phyloP scores from a whole-genome alignment of 495 filamentous ascomycete species.

The Lophiotrema nucula region DNA sequence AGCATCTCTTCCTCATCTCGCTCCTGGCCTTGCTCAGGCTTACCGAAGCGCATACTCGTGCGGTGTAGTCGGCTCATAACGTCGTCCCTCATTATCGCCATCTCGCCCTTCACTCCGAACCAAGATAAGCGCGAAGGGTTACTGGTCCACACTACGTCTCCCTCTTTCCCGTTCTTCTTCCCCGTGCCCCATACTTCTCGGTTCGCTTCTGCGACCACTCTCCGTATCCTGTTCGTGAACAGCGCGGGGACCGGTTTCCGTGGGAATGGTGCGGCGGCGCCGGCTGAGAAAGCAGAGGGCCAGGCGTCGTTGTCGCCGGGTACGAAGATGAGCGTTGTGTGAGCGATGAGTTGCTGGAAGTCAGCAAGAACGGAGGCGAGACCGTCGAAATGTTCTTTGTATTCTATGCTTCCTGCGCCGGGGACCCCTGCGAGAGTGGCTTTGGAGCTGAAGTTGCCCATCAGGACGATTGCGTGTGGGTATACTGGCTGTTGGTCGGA shows the following conservation, averaged over 20 bases:
- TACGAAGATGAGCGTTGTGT: constrained; percentile 83
- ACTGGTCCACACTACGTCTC: constrained; percentile 80
- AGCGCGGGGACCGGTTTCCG: constrained; percentile 73
- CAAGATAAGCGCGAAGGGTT: constrained; percentile 79
- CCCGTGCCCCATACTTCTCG: constrained; percentile 49
- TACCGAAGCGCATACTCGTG: constrained; percentile 61
- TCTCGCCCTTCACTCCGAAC: constrained; percentile 82
- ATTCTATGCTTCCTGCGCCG: constrained; percentile 76
- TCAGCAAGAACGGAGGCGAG: constrained; percentile 81
- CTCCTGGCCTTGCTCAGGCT: constrained; percentile 35
- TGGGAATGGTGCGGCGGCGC: constrained; percentile 74
- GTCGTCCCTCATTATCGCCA: constrained; percentile 84
- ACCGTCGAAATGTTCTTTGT: constrained; percentile 90
- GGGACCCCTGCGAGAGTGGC: constrained; percentile 67
- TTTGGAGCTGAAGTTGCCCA: constrained; percentile 79
- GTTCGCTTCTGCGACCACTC: constrained; percentile 76
- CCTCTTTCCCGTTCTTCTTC: constrained; percentile 48
- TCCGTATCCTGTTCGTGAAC: constrained; percentile 78
- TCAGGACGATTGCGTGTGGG: constrained; percentile 74
- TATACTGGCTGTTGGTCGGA: constrained; percentile 57
- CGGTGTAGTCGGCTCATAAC: constrained; percentile 73
- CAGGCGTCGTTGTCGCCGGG: constrained; percentile 96
- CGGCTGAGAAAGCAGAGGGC: constrained; percentile 79
- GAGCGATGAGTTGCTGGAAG: constrained; percentile 75
- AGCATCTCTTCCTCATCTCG: constrained; percentile 26